These are phyloP conservation scores for Chalciporus chontae DNA, from an alignment of 768 basidiomycete species.

Conservation along the genomic window DNA sequence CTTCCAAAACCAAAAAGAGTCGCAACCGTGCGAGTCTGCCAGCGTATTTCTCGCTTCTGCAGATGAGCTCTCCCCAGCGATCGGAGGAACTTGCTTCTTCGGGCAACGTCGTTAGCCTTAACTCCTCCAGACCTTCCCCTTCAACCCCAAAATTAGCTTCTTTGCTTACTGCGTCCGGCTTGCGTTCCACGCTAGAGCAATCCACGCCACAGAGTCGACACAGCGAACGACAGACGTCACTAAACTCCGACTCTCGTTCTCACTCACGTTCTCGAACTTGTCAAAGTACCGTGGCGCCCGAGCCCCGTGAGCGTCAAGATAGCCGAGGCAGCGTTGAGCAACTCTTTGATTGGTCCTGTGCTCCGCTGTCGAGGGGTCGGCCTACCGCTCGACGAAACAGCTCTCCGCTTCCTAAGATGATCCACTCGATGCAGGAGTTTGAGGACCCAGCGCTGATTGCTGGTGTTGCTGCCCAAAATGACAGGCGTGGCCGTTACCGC, in stretches of 20 bases:
- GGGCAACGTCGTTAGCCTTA: constrained; percentile 36
- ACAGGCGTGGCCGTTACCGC: constrained; percentile 51
- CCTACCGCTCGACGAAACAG: constrained; percentile 51
- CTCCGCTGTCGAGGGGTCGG: constrained; percentile 40
- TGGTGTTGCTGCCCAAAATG: constrained; percentile 16
- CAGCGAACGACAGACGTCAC: constrained; percentile 36
- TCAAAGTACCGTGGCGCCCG: constrained; percentile 11
- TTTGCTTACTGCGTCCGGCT: constrained; percentile 30
- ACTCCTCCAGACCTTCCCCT: constrained; percentile 48
- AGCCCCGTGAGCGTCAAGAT: constrained; percentile 19
- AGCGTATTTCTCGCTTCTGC: constrained; percentile 71
- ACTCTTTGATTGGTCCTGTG: constrained; percentile 46
- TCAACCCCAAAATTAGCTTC: constrained; percentile 54
- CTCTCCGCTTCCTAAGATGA: constrained; percentile 53
- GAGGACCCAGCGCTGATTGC: constrained; percentile 29
- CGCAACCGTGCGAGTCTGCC: constrained; percentile 74
- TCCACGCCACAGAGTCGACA: constrained; percentile 54
- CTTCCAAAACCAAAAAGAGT: constrained; percentile 43
- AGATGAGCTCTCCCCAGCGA: constrained; percentile 45
- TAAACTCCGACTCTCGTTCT: constrained; percentile 36
- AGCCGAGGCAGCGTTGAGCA: constrained; percentile 39
- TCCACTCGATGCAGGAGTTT: constrained; percentile 34
- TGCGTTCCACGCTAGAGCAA: constrained; percentile 34
- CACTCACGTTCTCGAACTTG: constrained; percentile 40
- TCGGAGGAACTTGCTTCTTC: constrained; percentile 40